A percentile compares a stretch with the other conserved stretches of the same genome.
These are phyloP conservation scores for Acanthamoeba healyi DNA, from an alignment of 208 protist genomes.

Conservation along the genomic window DNA sequence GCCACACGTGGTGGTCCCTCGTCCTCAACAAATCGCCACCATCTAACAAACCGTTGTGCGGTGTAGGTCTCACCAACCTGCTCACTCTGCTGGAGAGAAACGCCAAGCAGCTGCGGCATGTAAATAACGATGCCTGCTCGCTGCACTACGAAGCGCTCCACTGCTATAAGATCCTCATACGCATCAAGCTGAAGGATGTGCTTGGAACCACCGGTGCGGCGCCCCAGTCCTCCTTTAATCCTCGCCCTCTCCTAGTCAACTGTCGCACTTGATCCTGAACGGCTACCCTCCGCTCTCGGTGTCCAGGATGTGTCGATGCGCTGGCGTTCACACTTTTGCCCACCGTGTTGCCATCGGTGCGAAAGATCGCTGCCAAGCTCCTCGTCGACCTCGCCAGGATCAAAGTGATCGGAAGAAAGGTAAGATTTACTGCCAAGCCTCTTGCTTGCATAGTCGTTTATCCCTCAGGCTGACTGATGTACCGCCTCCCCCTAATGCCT, in stretches of 20 bases:
- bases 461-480: no score
- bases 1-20: no score
- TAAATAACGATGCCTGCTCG: not conserved
- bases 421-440: no score
- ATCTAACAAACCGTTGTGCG: not conserved
- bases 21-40: not conserved
- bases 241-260: not conserved
- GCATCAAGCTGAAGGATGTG: constrained; percentile 23
- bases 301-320: not conserved
- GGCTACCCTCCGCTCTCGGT: not conserved
- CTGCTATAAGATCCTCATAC: constrained; percentile 60
- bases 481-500: not conserved
- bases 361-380: constrained; percentile 58
- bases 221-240: no score
- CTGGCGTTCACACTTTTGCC: constrained; percentile 49
- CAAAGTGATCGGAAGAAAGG: constrained; percentile 52
- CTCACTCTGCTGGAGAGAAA: constrained; percentile 24
- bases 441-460: no score
- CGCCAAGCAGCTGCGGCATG: constrained; percentile 49
- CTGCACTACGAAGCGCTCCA: constrained; percentile 50
- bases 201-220: constrained; percentile 36
- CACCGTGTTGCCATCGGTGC: not conserved
- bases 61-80: constrained; percentile 32
- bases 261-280: not conserved
- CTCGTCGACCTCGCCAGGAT: constrained; percentile 28